phyloP scores from a whole-genome alignment of 305 asterid species.

The Stenogyne calaminthoides region DNA sequence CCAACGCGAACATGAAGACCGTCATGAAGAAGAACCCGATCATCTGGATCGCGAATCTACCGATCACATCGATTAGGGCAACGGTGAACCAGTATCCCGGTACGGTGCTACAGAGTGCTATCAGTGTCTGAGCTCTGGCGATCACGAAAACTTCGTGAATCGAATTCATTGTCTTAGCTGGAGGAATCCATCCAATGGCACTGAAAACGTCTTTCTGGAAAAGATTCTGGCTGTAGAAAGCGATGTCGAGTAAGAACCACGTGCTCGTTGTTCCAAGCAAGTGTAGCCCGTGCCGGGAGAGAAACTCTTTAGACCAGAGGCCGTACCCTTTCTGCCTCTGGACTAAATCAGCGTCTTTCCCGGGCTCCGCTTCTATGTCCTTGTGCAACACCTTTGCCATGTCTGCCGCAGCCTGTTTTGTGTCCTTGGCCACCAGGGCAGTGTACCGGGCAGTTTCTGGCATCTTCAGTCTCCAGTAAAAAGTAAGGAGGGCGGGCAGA shows the following conservation, averaged over 20 bases:
- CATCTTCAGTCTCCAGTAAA: conserved; percentile 46
- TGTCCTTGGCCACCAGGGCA: conserved; percentile 42
- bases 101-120: conserved; percentile 46
- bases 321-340: not conserved
- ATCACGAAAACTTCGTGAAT: conserved; percentile 36
- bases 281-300: conserved; percentile 35
- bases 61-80: conserved; percentile 35
- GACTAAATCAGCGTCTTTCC: not conserved
- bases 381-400: conserved; percentile 38
- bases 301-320: conserved; percentile 32
- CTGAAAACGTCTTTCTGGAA: conserved; percentile 42
- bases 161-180: conserved; percentile 38
- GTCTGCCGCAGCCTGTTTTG: conserved; percentile 42
- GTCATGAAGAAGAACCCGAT: conserved; percentile 47
- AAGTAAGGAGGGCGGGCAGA: conserved; percentile 40
- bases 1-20: conserved; percentile 39
- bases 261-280: conserved; percentile 42
- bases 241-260: conserved; percentile 44
- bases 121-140: conserved; percentile 38
- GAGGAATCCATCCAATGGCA: conserved; percentile 42
- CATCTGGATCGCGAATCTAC: conserved; percentile 37
- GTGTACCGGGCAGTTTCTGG: conserved; percentile 52
- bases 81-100: conserved; percentile 50
- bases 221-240: conserved; percentile 35
- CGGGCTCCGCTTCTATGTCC: conserved; percentile 37